Conservation (phyloP, 2,329 filamentous ascomycete species). For the Pyrenophora teres region DNA sequence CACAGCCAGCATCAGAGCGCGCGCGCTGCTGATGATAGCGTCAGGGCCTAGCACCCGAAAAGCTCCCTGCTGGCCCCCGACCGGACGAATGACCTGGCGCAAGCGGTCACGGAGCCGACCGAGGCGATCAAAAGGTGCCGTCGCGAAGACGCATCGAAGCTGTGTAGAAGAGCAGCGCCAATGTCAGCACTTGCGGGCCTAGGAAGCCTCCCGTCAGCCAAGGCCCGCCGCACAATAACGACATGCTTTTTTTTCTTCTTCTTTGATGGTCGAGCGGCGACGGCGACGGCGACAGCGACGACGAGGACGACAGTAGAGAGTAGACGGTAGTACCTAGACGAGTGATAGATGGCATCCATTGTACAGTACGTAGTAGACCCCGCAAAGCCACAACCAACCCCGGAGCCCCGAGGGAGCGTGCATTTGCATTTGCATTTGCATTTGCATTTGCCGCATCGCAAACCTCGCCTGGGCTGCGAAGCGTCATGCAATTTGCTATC, state of each 20-base stretch:
- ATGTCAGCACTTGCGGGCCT: constrained; percentile 31
- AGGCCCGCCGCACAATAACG: constrained; percentile 11
- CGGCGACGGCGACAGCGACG: no score
- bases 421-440: constrained; percentile 1
- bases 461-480: background rate
- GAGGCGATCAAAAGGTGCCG: constrained; percentile 31
- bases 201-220: constrained; percentile 31
- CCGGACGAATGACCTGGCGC: constrained; percentile 29
- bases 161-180: constrained; percentile 34
- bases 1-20: constrained; percentile 25
- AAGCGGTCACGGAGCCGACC: constrained; percentile 41
- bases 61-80: background rate
- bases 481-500: constrained; percentile 24
- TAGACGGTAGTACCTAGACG: no score
- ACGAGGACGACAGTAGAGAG: no score
- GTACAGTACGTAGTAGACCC: constrained; percentile 6
- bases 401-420: background rate
- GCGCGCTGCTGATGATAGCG: constrained; percentile 41
- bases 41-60: constrained; percentile 28
- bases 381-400: constrained; percentile 20
- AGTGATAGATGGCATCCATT: no score
- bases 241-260: constrained; percentile 3
- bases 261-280: no score
- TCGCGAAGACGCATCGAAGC: constrained; percentile 44
- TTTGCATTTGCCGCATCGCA: constrained; percentile 14